Percentiles rank a stretch among this genome's conserved stretches.
Evolutionary conservation across 768 basidiomycete genomes (phyloP).

Genomic region (Pleurotus cornucopiae): DNA sequence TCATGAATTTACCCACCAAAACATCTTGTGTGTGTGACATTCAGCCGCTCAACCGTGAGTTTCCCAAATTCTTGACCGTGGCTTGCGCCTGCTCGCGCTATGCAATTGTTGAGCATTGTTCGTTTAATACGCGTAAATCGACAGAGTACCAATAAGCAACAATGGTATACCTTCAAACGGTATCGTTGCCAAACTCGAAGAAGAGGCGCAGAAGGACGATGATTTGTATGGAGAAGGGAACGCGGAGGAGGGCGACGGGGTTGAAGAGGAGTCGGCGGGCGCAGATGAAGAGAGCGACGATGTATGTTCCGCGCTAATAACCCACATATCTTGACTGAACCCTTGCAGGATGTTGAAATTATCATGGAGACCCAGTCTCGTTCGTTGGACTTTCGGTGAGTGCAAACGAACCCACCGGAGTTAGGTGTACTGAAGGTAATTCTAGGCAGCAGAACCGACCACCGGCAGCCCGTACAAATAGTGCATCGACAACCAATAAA

Average conservation of each 20-base stretch:
- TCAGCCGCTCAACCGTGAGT: constrained; percentile 67
- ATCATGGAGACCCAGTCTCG: constrained; percentile 79
- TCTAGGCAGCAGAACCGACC: constrained; percentile 31
- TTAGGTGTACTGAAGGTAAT: not conserved
- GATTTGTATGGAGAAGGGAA: constrained; percentile 32
- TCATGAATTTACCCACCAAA: constrained; percentile 36
- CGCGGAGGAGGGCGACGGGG: constrained; percentile 36
- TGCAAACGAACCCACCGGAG: not conserved
- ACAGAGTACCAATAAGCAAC: constrained; percentile 34
- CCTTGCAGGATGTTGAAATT: constrained; percentile 76
- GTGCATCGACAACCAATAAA: constrained; percentile 27
- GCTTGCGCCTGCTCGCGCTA: constrained; percentile 5
- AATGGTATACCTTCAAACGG: constrained; percentile 41
- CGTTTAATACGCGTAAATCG: constrained; percentile 11
- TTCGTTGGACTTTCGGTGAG: constrained; percentile 72
- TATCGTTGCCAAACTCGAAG: constrained; percentile 45
- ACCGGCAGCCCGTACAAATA: constrained; percentile 24
- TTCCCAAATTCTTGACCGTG: constrained; percentile 15
- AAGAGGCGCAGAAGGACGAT: constrained; percentile 29
- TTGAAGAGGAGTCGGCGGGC: constrained; percentile 35
- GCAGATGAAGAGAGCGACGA: constrained; percentile 43
- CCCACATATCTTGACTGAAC: not conserved
- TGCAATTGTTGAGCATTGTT: constrained; percentile 9
- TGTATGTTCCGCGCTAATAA: constrained; percentile 17
- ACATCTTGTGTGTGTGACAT: constrained; percentile 33